Evolutionary conservation across 108 stramenopile species (phyloP), one percentile per base, ranked within the genome.

Genomic region (Cylindrotheca fusiformis): DNA sequence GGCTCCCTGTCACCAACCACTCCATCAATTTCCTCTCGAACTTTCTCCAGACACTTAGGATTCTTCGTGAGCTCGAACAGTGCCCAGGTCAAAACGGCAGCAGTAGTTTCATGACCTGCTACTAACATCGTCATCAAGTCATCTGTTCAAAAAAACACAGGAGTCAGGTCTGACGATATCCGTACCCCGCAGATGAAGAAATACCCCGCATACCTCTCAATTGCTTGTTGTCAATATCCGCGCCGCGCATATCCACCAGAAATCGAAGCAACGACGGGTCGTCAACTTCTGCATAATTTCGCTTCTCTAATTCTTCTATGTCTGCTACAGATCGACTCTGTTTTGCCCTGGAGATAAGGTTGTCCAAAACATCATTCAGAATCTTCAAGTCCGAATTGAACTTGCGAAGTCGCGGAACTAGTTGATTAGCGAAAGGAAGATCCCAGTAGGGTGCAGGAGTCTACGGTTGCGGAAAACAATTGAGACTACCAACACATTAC

Each of bases 41-140:
- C 78, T 53, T 88, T 76, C 29, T 65, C 67, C 78, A 94, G 81
- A 17, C 74, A 63, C 14, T 93, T 92, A 3, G 93, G 95, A 52
- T 95, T 74, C 51, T 88, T 92, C 46, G 84, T 85, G 36, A 98
- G 48, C 65, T 97, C 97, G 66, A 97, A 98, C 23, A 97, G 64
- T 1, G 94, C 86, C 97, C 97, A 98, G 4, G 95, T 98, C 24
- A 98, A 68, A 8, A 96, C 93, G 3, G 97, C 94, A 12, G 96
- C 97, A 4, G 97, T 98, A 5, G 97, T 98, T 75, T 98, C 97
- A 78, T 98, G 97, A 12, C 97, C 97, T 4, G 97, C 97, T 60
- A 98, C 93, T 33, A 98, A 70, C 97, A 98, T 98, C 46, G 97
- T 98, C 97, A 98, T 98, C 26, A 75, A 50, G 30, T 75, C 69